Base-by-base conservation (phyloP, 331 rosid genomes). In the Malus hybrid region DNA sequence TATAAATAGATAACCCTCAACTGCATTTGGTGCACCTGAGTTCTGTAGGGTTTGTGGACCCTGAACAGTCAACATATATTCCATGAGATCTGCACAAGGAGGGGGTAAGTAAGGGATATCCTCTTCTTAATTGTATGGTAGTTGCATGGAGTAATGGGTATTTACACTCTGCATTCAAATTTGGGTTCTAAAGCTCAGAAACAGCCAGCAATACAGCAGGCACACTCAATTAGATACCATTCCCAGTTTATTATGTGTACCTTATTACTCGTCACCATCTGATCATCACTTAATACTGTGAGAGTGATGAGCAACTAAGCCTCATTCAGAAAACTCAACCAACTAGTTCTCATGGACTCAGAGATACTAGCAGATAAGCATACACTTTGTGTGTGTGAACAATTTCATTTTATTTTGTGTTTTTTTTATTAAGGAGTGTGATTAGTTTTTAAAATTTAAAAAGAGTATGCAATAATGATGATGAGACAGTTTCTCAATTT, bases 131-230 rank as follows among this genome's bases (percentile, higher is more conserved):
- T 83, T 81, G 81, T 65, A 42, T 33, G 87, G 91, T 87, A 15
- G 91, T 73, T 87, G 91, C 75, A 66, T 36, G 87, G 54, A 73
- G 72, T 87, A 82, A 84, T 80, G 87, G 75, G 76, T 76, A 81
- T 83, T 86, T 70, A 81, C 79, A 46, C 65, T 46, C n/a, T 18
- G 84, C 83, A 81, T 83, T 84, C 75, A 81, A 78, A 81, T 13
- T 63, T 75, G 28, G 76, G 80, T 11, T 48, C 63, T 63, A 31
- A 42, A n/a, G 62, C 78, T 63, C 78, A 64, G 57, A 52, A 50
- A 27, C 71, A 61, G 63, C 33, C 14, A 6, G 39, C 68, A 42
- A 1, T 10, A 42, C 10, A 73, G 59, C 69, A 63, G 63, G 70
- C 62, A 74, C 22, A 44, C 78, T 63, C 78, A 50, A 29, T 62